Conservation (phyloP, 2,329 filamentous ascomycete species). For the Hirsutella rhossiliensis region DNA sequence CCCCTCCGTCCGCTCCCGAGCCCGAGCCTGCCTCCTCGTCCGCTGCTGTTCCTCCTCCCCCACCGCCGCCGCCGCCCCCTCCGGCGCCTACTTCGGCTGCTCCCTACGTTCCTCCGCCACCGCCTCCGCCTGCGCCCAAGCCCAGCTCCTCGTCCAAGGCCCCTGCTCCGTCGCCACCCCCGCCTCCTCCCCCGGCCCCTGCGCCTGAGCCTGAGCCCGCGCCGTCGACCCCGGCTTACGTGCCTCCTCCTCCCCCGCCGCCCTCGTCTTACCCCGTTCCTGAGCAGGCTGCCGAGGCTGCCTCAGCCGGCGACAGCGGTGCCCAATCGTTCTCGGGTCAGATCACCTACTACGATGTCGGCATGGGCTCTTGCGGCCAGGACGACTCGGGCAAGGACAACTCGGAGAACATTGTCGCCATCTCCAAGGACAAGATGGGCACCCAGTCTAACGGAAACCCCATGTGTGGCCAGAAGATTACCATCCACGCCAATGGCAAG, state of each 20-base stretch:
- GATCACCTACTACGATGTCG: constrained; percentile 63
- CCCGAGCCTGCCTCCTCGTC: neutral
- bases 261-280: constrained; percentile 4
- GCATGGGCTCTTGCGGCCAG: constrained; percentile 55
- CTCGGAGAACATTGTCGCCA: constrained; percentile 52
- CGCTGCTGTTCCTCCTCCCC: constrained; percentile 1
- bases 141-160: too few species aligned
- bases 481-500: constrained; percentile 48
- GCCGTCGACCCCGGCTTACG: constrained; percentile 2
- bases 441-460: constrained; percentile 52
- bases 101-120: constrained; percentile 4
- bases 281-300: neutral
- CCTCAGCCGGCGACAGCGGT: constrained; percentile 2
- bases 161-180: constrained; percentile 2
- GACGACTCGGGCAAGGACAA: constrained; percentile 45
- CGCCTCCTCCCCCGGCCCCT: constrained; percentile 5
- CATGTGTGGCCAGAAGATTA: constrained; percentile 58
- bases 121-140: constrained; percentile 5
- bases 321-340: constrained; percentile 38
- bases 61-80: constrained; percentile 5
- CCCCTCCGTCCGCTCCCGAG: constrained; percentile 2
- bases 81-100: constrained; percentile 8
- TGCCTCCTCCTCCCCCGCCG: neutral
- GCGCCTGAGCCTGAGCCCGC: constrained; percentile 3
- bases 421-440: constrained; percentile 55